Conservation (phyloP, 306 rosid species). For the Vigna reflexopilosa region DNA sequence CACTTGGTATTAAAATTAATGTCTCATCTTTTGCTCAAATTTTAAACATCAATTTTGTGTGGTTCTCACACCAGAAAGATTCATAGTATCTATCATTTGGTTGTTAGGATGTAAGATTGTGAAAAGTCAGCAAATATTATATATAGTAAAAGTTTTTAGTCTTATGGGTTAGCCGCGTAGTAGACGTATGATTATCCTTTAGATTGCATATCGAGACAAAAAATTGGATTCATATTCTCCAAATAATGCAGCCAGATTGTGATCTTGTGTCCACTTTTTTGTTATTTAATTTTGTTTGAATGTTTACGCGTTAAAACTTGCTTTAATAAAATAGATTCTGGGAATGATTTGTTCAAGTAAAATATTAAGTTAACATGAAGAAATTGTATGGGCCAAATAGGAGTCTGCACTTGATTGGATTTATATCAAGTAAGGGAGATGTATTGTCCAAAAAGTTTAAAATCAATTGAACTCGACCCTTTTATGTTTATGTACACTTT, state of each 20-base stretch:
- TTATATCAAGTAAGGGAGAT: not conserved
- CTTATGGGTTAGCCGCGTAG: conserved; percentile 9
- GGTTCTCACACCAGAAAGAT: conserved; percentile 40
- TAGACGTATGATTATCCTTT: conserved; percentile 38
- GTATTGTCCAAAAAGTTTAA: not conserved
- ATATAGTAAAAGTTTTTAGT: conserved; percentile 9
- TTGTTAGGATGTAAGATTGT: conserved; percentile 42
- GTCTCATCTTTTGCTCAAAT: conserved; percentile 5
- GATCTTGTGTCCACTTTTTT: conserved; percentile 35
- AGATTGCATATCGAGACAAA: conserved; percentile 33
- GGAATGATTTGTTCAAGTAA: conserved; percentile 47
- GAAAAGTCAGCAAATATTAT: conserved; percentile 48
- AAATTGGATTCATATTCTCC: conserved; percentile 35
- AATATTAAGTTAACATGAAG: conserved; percentile 41
- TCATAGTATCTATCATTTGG: conserved; percentile 40
- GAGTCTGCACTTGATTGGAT: not conserved
- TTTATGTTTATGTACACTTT: not conserved
- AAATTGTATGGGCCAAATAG: not conserved
- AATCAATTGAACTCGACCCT: not conserved
- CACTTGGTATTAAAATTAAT: not conserved
- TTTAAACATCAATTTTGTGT: conserved; percentile 26
- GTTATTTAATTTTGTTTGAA: not conserved
- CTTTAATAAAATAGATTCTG: conserved; percentile 41
- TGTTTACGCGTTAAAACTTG: not conserved
- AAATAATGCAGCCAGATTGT: conserved; percentile 22